Conservation (phyloP, 345 rosid genomes). For the Fremontodendron californicum region DNA sequence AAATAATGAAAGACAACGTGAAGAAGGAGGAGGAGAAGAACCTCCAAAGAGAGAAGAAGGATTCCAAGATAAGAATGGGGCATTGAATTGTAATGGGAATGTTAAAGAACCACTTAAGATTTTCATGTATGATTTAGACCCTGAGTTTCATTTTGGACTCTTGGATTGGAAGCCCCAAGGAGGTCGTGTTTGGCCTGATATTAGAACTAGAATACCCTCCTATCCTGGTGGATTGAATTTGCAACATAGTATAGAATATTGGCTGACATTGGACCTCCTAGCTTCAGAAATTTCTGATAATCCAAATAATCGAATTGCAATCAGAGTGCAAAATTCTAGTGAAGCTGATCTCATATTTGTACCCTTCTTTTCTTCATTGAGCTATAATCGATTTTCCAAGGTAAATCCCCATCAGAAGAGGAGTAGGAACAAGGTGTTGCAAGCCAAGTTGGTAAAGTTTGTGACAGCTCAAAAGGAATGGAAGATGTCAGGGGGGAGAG, state of each 20-base stretch:
- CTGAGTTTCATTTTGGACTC: conserved; percentile 84
- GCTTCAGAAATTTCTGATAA: conserved; percentile 55
- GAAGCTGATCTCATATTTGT: conserved; percentile 83
- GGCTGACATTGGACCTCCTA: conserved; percentile 88
- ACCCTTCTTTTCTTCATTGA: conserved; percentile 84
- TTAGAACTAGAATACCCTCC: conserved; percentile 44
- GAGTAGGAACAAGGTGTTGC: conserved; percentile 56
- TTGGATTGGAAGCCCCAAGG: conserved; percentile 66
- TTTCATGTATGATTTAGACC: conserved; percentile 83
- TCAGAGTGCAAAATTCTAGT: conserved; percentile 72
- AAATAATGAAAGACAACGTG: conserved; percentile 25
- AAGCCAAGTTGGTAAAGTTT: conserved; percentile 61
- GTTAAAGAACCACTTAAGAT: conserved; percentile 47
- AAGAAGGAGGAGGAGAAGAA: conserved; percentile 12
- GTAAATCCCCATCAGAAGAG: conserved; percentile 52
- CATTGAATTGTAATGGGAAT: conserved; percentile 18
- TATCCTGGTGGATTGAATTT: conserved; percentile 93
- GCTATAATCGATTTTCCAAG: conserved; percentile 74
- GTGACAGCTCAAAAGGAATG: conserved; percentile 65
- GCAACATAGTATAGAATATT: conserved; percentile 94
- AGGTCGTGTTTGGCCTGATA: conserved; percentile 71
- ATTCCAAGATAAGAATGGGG: conserved; percentile 13
- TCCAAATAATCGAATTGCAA: conserved; percentile 46
- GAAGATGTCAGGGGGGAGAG: conserved; percentile 71
- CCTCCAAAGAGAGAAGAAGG: neutral